phyloP scores from a whole-genome alignment of 768 basidiomycete species.

The Daedalea quercina region DNA sequence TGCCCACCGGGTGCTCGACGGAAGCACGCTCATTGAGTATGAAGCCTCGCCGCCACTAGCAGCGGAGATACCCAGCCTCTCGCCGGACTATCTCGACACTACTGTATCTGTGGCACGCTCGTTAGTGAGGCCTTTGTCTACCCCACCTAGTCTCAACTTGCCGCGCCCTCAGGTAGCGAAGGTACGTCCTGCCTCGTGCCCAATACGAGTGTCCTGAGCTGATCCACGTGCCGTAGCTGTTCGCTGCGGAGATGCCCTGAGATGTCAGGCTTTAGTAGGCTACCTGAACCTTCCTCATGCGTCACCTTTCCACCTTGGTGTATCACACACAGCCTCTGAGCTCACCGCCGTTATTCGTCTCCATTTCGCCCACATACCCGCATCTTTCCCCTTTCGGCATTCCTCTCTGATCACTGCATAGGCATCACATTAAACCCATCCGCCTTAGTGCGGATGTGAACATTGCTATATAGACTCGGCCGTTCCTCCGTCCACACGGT shows the following conservation, averaged over 20 bases:
- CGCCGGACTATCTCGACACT: not conserved
- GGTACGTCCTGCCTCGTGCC: constrained; percentile 6
- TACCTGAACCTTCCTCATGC: not conserved
- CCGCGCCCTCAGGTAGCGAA: constrained; percentile 3
- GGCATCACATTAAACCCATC: not conserved
- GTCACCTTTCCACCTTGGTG: not conserved
- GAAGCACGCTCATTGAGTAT: constrained; percentile 13
- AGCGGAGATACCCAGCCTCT: not conserved
- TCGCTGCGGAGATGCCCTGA: constrained; percentile 22
- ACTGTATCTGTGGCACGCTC: constrained; percentile 1
- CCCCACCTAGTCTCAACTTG: constrained; percentile 13
- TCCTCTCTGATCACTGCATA: not conserved
- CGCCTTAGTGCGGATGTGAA: not conserved
- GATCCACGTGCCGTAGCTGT: constrained; percentile 10
- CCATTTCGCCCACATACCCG: not conserved
- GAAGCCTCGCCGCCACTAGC: not conserved
- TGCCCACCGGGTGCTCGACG: constrained; percentile 13
- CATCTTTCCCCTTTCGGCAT: constrained; percentile 5
- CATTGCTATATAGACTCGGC: not conserved
- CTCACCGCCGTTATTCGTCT: no score
- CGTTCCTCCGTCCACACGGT: no score
- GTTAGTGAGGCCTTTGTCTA: constrained; percentile 19
- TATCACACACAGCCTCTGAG: not conserved
- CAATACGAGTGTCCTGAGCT: not conserved
- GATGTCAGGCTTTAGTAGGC: not conserved